Conservation (phyloP, 495 filamentous ascomycete genomes). For the Hypoxylon perforatum region DNA sequence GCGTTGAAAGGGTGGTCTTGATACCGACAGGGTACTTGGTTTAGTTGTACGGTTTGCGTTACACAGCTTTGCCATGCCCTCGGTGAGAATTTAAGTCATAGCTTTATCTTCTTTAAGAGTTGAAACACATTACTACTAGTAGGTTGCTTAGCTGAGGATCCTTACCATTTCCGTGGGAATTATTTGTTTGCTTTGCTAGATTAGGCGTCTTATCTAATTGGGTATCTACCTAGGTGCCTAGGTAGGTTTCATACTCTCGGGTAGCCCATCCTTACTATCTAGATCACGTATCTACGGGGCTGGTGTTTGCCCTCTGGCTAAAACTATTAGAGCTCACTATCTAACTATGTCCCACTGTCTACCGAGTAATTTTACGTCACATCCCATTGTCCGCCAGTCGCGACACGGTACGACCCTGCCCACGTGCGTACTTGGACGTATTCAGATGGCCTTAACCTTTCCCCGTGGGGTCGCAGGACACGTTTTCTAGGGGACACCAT, state of each 20-base stretch:
- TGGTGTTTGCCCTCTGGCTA: constrained; percentile 9
- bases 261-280: not conserved
- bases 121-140: not conserved
- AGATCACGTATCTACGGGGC: not conserved
- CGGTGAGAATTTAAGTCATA: constrained; percentile 29
- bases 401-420: not conserved
- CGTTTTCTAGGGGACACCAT: not conserved
- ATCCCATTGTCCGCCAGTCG: not conserved
- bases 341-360: not conserved
- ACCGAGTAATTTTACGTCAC: constrained; percentile 15
- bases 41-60: constrained; percentile 14
- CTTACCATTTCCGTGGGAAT: constrained; percentile 8
- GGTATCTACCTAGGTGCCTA: too few relatives aligned
- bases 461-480: constrained; percentile 31
- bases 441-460: constrained; percentile 3
- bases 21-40: constrained; percentile 10
- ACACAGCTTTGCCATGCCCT: constrained; percentile 25
- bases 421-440: constrained; percentile 2
- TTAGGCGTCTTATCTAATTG: not conserved
- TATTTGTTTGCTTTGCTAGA: constrained; percentile 24
- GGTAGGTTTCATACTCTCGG: not conserved
- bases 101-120: not conserved
- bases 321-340: constrained; percentile 4
- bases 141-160: not conserved
- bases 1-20: not conserved